phyloP scores from a whole-genome alignment of 768 basidiomycete genomes.

The Epithele typhae region DNA sequence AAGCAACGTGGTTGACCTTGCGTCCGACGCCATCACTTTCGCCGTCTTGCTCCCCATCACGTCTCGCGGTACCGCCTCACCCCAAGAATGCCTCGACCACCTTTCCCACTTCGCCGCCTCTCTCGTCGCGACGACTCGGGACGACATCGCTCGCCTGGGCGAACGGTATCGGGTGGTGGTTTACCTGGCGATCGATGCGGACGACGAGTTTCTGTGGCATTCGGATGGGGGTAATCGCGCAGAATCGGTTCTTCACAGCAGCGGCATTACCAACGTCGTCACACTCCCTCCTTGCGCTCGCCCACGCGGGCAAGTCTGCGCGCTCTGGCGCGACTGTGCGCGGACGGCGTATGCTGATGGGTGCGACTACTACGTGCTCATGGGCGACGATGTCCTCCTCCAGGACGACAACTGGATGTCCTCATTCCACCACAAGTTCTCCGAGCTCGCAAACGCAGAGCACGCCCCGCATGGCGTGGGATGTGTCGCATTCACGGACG shows the following conservation, averaged over 20 bases:
- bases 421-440: conserved; percentile 36
- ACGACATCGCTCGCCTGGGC: conserved; percentile 33
- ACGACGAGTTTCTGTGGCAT: conserved; percentile 38
- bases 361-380: conserved; percentile 47
- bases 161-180: conserved; percentile 35
- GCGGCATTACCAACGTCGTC: conserved; percentile 34
- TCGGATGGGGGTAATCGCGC: conserved; percentile 27
- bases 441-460: conserved; percentile 25
- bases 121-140: conserved; percentile 41
- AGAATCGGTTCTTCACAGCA: conserved; percentile 30
- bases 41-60: conserved; percentile 58
- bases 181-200: conserved; percentile 51
- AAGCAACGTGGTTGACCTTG: conserved; percentile 39
- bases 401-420: conserved; percentile 51
- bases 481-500: conserved; percentile 54
- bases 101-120: conserved; percentile 41
- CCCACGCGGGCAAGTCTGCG: conserved; percentile 46
- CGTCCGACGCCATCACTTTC: conserved; percentile 33
- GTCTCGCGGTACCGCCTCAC: conserved; percentile 36
- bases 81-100: conserved; percentile 36
- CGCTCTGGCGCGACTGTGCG: conserved; percentile 51
- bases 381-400: conserved; percentile 54
- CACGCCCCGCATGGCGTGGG: conserved; percentile 44
- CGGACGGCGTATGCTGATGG: conserved; percentile 41
- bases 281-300: conserved; percentile 32